These are phyloP conservation scores for Amanita pseudoporphyria DNA, from an alignment of 768 basidiomycete species.

Conservation along the genomic window DNA sequence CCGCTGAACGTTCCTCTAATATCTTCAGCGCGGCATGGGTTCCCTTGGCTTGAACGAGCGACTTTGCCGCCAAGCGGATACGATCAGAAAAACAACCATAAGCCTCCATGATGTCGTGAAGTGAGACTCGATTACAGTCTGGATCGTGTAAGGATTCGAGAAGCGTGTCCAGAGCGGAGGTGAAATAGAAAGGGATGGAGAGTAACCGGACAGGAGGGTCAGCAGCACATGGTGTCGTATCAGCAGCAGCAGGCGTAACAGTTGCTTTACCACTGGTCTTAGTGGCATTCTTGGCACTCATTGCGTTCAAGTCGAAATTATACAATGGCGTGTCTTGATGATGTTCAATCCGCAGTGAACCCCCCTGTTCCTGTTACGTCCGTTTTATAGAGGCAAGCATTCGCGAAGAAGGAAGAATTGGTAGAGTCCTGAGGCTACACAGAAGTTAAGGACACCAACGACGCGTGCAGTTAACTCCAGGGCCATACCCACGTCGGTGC, in stretches of 20 bases:
- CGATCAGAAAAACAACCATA: constrained; percentile 42
- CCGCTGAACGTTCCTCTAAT: constrained; percentile 22
- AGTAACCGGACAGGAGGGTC: not conserved
- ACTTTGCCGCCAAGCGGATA: constrained; percentile 23
- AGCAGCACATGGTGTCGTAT: not conserved
- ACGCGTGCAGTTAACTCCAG: too few species aligned
- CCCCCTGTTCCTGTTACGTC: too few species aligned
- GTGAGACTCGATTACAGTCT: constrained; percentile 24
- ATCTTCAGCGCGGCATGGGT: constrained; percentile 12
- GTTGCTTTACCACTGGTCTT: too few species aligned
- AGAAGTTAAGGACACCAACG: too few species aligned
- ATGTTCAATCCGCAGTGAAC: too few species aligned
- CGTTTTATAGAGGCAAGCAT: too few species aligned
- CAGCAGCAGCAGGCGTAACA: not conserved
- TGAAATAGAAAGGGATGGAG: constrained; percentile 19
- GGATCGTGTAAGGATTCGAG: constrained; percentile 32
- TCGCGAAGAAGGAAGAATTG: too few species aligned
- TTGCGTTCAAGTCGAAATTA: too few species aligned
- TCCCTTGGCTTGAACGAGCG: constrained; percentile 9
- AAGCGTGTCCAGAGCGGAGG: constrained; percentile 37
- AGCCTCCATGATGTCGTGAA: constrained; percentile 53
- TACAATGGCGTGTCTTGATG: too few species aligned
- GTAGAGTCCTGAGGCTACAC: too few species aligned
- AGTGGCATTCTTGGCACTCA: too few species aligned
- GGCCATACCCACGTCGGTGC: too few species aligned